Evolutionary conservation across 2,329 filamentous ascomycete genomes (phyloP).

Genomic region (Penicillium verrucosum): DNA sequence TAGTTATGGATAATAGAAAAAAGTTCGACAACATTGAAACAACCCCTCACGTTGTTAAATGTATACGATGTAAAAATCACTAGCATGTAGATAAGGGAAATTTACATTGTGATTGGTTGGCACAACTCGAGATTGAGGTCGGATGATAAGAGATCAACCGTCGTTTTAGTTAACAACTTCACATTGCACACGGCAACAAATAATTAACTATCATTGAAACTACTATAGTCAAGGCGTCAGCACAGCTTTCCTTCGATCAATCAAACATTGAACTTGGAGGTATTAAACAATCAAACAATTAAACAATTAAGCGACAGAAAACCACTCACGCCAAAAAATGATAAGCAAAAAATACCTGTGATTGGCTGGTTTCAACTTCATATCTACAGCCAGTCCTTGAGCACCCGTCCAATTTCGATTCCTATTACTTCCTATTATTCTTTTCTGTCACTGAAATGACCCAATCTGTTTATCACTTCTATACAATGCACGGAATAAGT

Average conservation of each 20-base stretch:
- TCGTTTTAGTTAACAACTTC: background rate
- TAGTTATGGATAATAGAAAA: background rate
- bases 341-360: conserved; percentile 20
- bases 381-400: conserved; percentile 31
- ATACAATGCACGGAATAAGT: background rate
- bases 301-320: background rate
- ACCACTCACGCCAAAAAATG: background rate
- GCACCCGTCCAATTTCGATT: background rate
- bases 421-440: conserved; percentile 16
- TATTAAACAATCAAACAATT: background rate
- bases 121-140: background rate
- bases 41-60: background rate
- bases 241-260: background rate
- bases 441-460: conserved; percentile 16
- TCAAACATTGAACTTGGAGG: background rate
- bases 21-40: background rate
- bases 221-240: background rate
- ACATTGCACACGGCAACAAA: background rate
- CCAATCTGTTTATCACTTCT: conserved; percentile 14
- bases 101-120: conserved; percentile 15
- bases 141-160: conserved; percentile 15
- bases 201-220: background rate
- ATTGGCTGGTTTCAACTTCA: conserved; percentile 26
- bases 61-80: background rate
- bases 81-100: conserved; percentile 1